Conservation (phyloP, 768 basidiomycete genomes). For the Boletus edulis region DNA sequence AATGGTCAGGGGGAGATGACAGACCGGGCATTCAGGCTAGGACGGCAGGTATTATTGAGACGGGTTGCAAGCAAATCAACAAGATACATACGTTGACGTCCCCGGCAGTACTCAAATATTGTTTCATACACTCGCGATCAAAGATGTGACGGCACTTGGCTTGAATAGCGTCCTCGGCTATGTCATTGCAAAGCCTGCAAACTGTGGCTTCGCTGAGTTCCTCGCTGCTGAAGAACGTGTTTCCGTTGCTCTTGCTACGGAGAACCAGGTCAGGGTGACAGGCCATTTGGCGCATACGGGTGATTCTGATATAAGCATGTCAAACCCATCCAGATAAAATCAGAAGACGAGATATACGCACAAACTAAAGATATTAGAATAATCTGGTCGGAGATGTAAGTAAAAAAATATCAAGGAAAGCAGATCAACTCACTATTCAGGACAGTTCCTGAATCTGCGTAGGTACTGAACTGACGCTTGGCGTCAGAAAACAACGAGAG, state of each 20-base stretch:
- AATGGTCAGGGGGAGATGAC: constrained; percentile 88
- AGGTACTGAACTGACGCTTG: constrained; percentile 88
- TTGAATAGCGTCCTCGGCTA: constrained; percentile 96
- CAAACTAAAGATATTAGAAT: constrained; percentile 87
- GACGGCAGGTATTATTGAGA: neutral
- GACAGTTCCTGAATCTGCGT: constrained; percentile 85
- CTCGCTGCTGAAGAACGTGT: constrained; percentile 51
- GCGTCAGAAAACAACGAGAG: constrained; percentile 89
- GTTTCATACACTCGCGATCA: constrained; percentile 92
- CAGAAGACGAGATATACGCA: constrained; percentile 32
- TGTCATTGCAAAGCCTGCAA: constrained; percentile 94
- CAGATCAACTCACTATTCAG: constrained; percentile 71
- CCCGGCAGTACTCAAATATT: constrained; percentile 77
- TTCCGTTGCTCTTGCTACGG: constrained; percentile 76
- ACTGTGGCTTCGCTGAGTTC: constrained; percentile 74
- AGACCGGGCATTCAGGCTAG: constrained; percentile 92
- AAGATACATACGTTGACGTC: constrained; percentile 54
- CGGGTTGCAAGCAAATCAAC: neutral
- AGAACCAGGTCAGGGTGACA: constrained; percentile 94
- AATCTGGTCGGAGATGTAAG: constrained; percentile 47
- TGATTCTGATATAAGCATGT: constrained; percentile 54
- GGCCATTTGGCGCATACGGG: constrained; percentile 94
- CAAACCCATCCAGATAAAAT: neutral
- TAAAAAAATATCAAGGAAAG: neutral
- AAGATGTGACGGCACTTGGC: constrained; percentile 93